Percentiles rank a stretch among this genome's conserved stretches.
phyloP scores from a whole-genome alignment of 495 filamentous ascomycete genomes.

The Trichoderma reesei region DNA sequence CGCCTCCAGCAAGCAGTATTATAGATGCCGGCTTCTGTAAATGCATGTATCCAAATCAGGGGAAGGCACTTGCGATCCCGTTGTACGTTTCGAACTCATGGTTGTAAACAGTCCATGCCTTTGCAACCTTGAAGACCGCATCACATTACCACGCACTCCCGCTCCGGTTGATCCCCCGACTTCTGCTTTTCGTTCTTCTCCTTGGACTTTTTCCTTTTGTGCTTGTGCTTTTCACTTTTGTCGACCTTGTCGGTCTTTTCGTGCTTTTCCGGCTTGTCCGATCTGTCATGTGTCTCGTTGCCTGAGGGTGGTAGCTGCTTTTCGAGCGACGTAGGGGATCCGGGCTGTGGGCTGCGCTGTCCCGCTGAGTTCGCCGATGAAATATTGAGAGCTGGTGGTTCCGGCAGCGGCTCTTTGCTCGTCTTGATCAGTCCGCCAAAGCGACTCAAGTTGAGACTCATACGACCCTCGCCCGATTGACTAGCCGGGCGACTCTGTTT shows the following conservation, averaged over 20 bases:
- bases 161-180: slow-evolving; percentile 42
- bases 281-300: not conserved
- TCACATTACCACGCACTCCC: slow-evolving; percentile 54
- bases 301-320: slow-evolving; percentile 2
- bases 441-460: slow-evolving; percentile 57
- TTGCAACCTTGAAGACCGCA: not conserved
- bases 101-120: not conserved
- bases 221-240: slow-evolving; percentile 37
- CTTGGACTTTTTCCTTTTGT: slow-evolving; percentile 23
- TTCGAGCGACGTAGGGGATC: not conserved
- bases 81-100: not conserved
- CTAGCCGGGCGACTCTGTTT: slow-evolving; percentile 51
- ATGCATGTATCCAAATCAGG: not conserved
- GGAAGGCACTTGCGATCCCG: not conserved
- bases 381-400: slow-evolving; percentile 17
- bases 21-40: not conserved
- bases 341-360: slow-evolving; percentile 13
- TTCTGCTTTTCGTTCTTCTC: slow-evolving; percentile 30
- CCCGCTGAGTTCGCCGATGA: slow-evolving; percentile 26
- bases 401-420: slow-evolving; percentile 38
- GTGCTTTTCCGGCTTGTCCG: slow-evolving; percentile 24
- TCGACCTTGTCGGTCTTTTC: slow-evolving; percentile 33
- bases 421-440: slow-evolving; percentile 45
- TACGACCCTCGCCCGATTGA: slow-evolving; percentile 55
- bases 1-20: not conserved